Evolutionary conservation across 2,329 filamentous ascomycete species (phyloP).

Genomic region (Akanthomyces lecanii): DNA sequence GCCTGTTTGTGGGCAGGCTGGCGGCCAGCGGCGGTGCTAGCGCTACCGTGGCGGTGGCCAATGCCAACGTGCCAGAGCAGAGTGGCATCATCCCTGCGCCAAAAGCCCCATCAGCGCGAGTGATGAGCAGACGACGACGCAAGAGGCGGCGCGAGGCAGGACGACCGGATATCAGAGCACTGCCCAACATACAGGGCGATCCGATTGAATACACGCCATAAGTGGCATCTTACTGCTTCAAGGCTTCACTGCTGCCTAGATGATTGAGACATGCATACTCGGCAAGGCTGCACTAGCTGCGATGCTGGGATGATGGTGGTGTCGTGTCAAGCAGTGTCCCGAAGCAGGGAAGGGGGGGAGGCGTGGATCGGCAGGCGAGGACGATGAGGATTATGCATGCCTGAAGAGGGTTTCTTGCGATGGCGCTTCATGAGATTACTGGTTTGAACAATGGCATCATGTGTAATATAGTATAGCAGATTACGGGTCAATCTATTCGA

Average conservation of each 20-base stretch:
- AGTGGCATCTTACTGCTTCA: not conserved
- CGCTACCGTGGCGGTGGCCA: not conserved
- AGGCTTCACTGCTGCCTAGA: slow-evolving; percentile 1
- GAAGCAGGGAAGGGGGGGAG: not conserved
- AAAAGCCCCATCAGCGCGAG: slow-evolving; percentile 5
- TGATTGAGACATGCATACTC: slow-evolving; percentile 12
- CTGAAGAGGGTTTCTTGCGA: not conserved
- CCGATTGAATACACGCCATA: slow-evolving; percentile 28
- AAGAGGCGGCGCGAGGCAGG: slow-evolving; percentile 22
- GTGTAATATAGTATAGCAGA: not conserved
- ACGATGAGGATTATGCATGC: slow-evolving; percentile 7
- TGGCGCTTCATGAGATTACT: slow-evolving; percentile 8
- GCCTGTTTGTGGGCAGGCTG: slow-evolving; percentile 31
- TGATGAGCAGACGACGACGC: slow-evolving; percentile 19
- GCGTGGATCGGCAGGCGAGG: slow-evolving; percentile 11
- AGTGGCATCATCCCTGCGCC: slow-evolving; percentile 1
- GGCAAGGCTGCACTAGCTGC: slow-evolving; percentile 6
- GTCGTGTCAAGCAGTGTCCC: not conserved
- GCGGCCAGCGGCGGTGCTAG: slow-evolving; percentile 8
- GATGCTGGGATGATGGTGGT: slow-evolving; percentile 9
- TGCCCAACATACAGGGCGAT: slow-evolving; percentile 31
- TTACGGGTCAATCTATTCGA: slow-evolving; percentile 1
- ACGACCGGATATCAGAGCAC: slow-evolving; percentile 31
- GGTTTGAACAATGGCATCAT: not conserved
- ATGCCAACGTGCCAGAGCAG: not conserved